phyloP scores from a whole-genome alignment of 176 grass and related monocot species.

The Carex myosuroides region DNA sequence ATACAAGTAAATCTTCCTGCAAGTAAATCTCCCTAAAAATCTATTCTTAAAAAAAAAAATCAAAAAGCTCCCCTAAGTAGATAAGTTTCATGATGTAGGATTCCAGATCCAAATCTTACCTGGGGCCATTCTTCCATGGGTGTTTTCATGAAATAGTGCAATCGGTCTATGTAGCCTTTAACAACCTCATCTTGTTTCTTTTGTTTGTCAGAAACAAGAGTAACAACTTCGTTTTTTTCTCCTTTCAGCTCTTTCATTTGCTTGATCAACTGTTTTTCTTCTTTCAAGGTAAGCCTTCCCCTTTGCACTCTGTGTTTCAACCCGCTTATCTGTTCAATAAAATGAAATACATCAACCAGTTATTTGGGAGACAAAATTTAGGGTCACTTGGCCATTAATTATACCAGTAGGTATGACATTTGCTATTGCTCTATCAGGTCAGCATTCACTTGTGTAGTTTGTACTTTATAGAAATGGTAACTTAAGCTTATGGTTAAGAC shows the following conservation, averaged over 20 bases:
- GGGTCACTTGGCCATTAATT: not conserved
- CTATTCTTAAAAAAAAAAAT: not conserved
- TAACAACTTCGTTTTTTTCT: not conserved
- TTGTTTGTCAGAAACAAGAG: not conserved
- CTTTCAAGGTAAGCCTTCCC: not conserved
- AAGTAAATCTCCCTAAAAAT: not conserved
- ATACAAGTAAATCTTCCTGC: not conserved
- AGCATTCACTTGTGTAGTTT: not conserved
- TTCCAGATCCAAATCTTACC: not conserved
- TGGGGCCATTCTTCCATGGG: not conserved
- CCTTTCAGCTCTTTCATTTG: not conserved
- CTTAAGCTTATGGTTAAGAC: not conserved
- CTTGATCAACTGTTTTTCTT: conserved; percentile 1
- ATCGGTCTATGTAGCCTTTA: not conserved
- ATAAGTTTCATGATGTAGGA: not conserved
- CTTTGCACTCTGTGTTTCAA: not conserved
- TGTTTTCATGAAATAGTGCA: not conserved
- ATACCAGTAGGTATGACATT: not conserved
- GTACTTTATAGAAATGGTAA: not conserved
- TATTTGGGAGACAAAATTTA: no score
- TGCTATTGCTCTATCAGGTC: not conserved
- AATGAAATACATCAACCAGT: not conserved
- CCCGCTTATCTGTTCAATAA: not conserved
- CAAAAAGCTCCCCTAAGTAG: not conserved
- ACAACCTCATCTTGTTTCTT: not conserved